Evolutionary conservation across 176 grass and related monocot genomes (phyloP).

Genomic region (Phyllostachys edulis): DNA sequence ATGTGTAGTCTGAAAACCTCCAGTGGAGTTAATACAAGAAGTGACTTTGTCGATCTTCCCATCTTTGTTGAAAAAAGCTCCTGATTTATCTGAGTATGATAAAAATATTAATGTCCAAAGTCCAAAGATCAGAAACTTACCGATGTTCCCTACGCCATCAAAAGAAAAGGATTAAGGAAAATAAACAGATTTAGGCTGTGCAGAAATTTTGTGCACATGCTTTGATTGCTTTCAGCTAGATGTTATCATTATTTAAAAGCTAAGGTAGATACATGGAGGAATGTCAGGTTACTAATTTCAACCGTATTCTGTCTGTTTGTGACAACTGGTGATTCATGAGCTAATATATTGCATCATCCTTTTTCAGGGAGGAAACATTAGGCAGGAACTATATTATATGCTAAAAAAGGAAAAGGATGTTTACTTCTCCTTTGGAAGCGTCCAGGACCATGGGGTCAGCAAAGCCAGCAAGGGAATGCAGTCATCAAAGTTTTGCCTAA

Average conservation of each 20-base stretch:
- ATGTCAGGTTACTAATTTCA: not conserved
- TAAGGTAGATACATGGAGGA: not conserved
- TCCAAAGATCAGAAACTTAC: not conserved
- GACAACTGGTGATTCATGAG: not conserved
- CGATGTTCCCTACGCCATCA: not conserved
- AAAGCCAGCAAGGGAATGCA: slow-evolving; percentile 82
- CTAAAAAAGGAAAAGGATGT: slow-evolving; percentile 77
- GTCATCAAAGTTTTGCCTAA: slow-evolving; percentile 80
- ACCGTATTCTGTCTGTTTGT: not conserved
- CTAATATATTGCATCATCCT: slow-evolving; percentile 27
- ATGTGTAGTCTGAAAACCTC: not conserved
- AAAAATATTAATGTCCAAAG: not conserved
- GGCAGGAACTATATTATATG: slow-evolving; percentile 77
- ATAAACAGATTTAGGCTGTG: not conserved
- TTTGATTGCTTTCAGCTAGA: not conserved
- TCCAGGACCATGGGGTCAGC: slow-evolving; percentile 78
- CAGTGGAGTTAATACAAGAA: not conserved
- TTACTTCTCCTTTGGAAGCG: slow-evolving; percentile 72
- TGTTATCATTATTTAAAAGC: not conserved
- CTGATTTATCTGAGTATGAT: not conserved
- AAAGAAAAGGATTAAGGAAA: not conserved
- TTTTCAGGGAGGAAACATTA: slow-evolving; percentile 73
- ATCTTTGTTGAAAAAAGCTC: not conserved
- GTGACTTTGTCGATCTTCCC: not conserved
- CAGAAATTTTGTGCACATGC: not conserved